These are phyloP conservation scores for Rhynchosporium graminicola DNA, from an alignment of 2,329 filamentous ascomycete species.

Conservation along the genomic window DNA sequence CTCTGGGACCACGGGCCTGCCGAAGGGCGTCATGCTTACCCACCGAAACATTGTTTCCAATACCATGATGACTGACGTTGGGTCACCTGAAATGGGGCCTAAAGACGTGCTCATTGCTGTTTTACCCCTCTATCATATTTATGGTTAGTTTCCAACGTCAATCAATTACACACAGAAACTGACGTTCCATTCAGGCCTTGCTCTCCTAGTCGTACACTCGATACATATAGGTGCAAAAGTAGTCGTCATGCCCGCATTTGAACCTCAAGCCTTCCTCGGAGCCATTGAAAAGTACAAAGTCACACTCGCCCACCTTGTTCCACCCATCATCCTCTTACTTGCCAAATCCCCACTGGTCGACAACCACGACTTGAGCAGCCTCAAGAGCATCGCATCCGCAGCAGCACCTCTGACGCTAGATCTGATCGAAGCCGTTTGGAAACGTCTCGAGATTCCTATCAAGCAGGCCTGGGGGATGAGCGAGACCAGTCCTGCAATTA, in stretches of 20 bases:
- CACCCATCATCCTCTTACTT: slow-evolving; percentile 77
- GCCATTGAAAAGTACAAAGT: slow-evolving; percentile 72
- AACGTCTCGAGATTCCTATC: slow-evolving; percentile 70
- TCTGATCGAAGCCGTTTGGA: slow-evolving; percentile 71
- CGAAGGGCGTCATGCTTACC: slow-evolving; percentile 86
- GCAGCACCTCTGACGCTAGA: slow-evolving; percentile 81
- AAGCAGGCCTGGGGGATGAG: slow-evolving; percentile 90
- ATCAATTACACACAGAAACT: not conserved
- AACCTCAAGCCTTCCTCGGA: slow-evolving; percentile 73
- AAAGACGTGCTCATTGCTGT: slow-evolving; percentile 57
- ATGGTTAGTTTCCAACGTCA: slow-evolving; percentile 22
- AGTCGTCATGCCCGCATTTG: slow-evolving; percentile 74
- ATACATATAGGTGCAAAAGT: slow-evolving; percentile 64
- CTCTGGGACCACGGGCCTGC: slow-evolving; percentile 48
- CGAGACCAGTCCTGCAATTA: slow-evolving; percentile 79
- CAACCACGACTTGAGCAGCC: slow-evolving; percentile 75
- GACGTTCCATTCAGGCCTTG: slow-evolving; percentile 47
- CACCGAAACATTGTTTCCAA: slow-evolving; percentile 83
- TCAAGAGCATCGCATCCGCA: slow-evolving; percentile 80
- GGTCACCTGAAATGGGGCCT: slow-evolving; percentile 50
- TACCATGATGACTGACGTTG: slow-evolving; percentile 52
- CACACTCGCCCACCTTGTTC: slow-evolving; percentile 77
- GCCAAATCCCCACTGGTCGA: slow-evolving; percentile 74
- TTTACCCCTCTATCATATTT: slow-evolving; percentile 83
- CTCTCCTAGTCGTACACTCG: slow-evolving; percentile 66